These are phyloP conservation scores for Porphyra umbilicalis DNA, from an alignment of 31 red algal genomes.

Conservation along the genomic window DNA sequence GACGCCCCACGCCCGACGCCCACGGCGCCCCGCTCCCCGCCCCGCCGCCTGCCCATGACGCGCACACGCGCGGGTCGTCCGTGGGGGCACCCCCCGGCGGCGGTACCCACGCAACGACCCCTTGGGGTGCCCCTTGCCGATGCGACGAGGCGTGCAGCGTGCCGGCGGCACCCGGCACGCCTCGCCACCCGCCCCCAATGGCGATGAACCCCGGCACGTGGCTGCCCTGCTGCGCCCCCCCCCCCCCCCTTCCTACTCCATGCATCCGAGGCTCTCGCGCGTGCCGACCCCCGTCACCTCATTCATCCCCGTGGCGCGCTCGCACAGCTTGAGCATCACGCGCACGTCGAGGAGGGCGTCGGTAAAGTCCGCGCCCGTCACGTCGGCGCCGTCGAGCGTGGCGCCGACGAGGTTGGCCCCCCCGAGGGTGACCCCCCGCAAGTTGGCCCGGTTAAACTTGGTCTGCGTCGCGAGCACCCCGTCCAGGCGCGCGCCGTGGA, in stretches of 20 bases:
- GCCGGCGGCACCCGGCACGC: too few species aligned
- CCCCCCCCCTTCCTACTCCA: conserved; percentile 16
- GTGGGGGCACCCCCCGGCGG: too few species aligned
- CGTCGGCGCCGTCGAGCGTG: conserved; percentile 58
- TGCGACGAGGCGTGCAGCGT: too few species aligned
- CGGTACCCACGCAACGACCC: too few species aligned
- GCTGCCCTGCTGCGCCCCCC: background rate
- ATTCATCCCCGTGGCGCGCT: conserved; percentile 45
- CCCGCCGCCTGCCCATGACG: too few species aligned
- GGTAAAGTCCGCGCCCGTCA: conserved; percentile 75
- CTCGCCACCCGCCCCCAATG: too few species aligned
- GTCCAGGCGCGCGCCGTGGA: conserved; percentile 29
- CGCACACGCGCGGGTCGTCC: too few species aligned
- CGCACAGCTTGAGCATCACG: conserved; percentile 51
- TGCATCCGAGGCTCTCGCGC: conserved; percentile 64
- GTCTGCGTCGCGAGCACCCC: conserved; percentile 50
- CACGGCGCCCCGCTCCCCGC: too few species aligned
- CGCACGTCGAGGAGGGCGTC: conserved; percentile 47
- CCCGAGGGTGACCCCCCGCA: conserved; percentile 45
- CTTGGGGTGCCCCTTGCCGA: too few species aligned
- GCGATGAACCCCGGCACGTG: too few species aligned
- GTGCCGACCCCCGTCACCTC: conserved; percentile 54
- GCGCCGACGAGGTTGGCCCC: conserved; percentile 72
- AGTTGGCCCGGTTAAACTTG: conserved; percentile 63
- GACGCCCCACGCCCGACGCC: too few species aligned